phyloP scores from a whole-genome alignment of 805 yeast species.

The Metschnikowia anglica region DNA sequence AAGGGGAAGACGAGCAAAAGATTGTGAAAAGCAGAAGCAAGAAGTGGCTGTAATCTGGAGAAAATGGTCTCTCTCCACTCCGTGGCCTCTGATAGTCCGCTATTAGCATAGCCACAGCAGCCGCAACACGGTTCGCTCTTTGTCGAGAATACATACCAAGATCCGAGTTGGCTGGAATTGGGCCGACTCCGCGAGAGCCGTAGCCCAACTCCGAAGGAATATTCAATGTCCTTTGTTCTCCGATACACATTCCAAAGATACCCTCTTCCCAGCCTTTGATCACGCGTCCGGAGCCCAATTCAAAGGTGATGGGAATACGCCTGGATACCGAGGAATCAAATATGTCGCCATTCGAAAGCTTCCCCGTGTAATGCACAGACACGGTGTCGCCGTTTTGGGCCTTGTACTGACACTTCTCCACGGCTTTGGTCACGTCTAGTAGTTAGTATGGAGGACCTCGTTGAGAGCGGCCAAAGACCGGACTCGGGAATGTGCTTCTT shows the following conservation, averaged over 20 bases:
- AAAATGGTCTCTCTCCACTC: too few relatives aligned
- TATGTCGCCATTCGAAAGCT: slow-evolving; percentile 59
- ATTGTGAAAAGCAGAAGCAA: not conserved
- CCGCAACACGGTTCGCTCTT: too few relatives aligned
- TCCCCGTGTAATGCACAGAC: slow-evolving; percentile 78
- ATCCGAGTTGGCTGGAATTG: slow-evolving; percentile 76
- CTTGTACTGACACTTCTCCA: slow-evolving; percentile 52
- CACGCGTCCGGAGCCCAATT: slow-evolving; percentile 76
- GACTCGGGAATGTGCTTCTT: too few relatives aligned
- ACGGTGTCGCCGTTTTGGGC: slow-evolving; percentile 67
- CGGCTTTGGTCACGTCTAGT: slow-evolving; percentile 28
- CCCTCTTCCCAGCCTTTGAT: slow-evolving; percentile 94
- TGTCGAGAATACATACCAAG: slow-evolving; percentile 47
- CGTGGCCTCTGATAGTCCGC: too few relatives aligned
- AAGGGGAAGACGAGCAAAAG: not conserved
- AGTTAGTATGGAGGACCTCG: slow-evolving; percentile 13
- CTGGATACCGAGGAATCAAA: slow-evolving; percentile 75
- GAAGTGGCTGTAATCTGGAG: too few relatives aligned
- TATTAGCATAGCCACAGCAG: too few relatives aligned
- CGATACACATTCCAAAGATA: slow-evolving; percentile 71
- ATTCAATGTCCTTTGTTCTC: slow-evolving; percentile 75
- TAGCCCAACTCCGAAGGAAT: slow-evolving; percentile 81
- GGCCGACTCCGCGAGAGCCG: slow-evolving; percentile 74
- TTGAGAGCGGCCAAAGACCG: too few relatives aligned
- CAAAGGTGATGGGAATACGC: slow-evolving; percentile 65